A percentile compares a stretch with the other conserved stretches of the same genome.
These are phyloP conservation scores for Penicillium sp. DNA, from an alignment of 2,329 filamentous ascomycete species.

Conservation along the genomic window DNA sequence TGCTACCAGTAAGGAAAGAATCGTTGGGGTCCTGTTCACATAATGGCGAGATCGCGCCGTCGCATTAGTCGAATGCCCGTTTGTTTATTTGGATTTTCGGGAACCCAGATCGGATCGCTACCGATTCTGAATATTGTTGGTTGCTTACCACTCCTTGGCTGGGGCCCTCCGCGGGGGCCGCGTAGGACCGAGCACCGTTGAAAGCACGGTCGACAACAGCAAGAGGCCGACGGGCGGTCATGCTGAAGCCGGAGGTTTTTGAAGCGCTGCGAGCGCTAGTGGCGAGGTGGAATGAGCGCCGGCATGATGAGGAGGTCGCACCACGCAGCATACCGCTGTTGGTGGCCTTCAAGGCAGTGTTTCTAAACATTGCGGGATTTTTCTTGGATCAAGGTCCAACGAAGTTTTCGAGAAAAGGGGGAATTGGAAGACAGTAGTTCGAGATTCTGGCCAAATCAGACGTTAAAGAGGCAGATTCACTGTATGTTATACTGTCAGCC, in stretches of 20 bases:
- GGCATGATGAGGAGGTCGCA: conserved; percentile 32
- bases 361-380: conserved; percentile 40
- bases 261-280: conserved; percentile 31
- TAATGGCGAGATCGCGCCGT: conserved; percentile 19
- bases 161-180: conserved; percentile 56
- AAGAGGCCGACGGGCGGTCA: conserved; percentile 42
- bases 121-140: conserved; percentile 13
- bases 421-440: not conserved
- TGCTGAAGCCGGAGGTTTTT: conserved; percentile 35
- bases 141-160: conserved; percentile 59
- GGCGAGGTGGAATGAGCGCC: conserved; percentile 34
- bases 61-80: conserved; percentile 24
- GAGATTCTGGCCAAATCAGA: conserved; percentile 5
- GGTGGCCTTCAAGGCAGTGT: conserved; percentile 40
- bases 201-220: conserved; percentile 39
- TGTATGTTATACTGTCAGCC: conserved; percentile 1
- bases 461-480: conserved; percentile 1
- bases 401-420: conserved; percentile 2
- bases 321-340: conserved; percentile 38
- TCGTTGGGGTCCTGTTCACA: conserved; percentile 72
- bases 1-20: conserved; percentile 93
- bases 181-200: conserved; percentile 54
- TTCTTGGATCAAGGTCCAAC: conserved; percentile 19
- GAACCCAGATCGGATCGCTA: conserved; percentile 7
- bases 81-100: conserved; percentile 1